Conservation (phyloP, 2,329 filamentous ascomycete genomes). For the Trichoderma semiorbis region DNA sequence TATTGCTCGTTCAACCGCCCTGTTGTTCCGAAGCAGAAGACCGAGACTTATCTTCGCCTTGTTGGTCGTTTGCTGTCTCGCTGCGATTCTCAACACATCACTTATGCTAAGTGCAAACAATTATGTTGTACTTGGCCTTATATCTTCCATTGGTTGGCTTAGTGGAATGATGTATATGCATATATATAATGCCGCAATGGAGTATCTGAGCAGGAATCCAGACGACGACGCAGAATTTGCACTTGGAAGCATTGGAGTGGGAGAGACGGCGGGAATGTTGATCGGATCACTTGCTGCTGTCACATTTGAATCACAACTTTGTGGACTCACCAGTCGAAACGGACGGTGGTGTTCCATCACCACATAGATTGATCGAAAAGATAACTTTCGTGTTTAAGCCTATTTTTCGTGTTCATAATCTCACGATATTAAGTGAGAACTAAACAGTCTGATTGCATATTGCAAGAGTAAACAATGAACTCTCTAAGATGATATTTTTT, state of each 20-base stretch:
- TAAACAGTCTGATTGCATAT: background rate
- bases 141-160: background rate
- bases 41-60: background rate
- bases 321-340: background rate
- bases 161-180: conserved; percentile 2
- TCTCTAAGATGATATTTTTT: background rate
- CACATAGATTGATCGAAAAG: background rate
- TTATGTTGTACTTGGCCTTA: background rate
- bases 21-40: background rate
- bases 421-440: background rate
- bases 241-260: background rate
- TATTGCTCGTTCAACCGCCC: background rate
- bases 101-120: background rate
- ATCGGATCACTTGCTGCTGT: background rate
- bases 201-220: background rate
- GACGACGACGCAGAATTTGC: background rate
- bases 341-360: conserved; percentile 5
- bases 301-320: background rate
- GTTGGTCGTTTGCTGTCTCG: background rate
- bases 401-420: background rate
- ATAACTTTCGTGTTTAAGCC: background rate
- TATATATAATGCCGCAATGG: background rate
- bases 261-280: background rate
- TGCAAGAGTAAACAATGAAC: background rate
- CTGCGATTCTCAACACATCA: background rate